These are phyloP conservation scores for Eutrema yunnanense DNA, from an alignment of 345 rosid species.

Conservation along the genomic window DNA sequence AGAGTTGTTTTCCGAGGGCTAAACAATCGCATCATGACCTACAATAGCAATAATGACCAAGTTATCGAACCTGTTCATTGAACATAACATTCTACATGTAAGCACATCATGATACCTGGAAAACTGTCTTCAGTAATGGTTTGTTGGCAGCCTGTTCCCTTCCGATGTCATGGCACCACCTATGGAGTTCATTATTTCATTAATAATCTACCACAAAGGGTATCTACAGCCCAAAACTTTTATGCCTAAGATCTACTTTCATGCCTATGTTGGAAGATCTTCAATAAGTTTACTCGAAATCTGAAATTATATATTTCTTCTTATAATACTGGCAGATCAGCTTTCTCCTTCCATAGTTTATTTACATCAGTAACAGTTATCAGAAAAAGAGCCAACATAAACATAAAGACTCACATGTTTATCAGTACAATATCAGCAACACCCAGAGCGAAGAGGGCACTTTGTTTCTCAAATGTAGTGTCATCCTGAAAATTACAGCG, in stretches of 20 bases:
- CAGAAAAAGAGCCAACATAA: not conserved
- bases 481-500: conserved; percentile 51
- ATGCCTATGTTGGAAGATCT: not conserved
- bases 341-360: not conserved
- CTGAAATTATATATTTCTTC: not conserved
- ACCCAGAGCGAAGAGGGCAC: conserved; percentile 64
- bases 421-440: conserved; percentile 72
- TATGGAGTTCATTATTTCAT: conserved; percentile 23
- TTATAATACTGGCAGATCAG: not conserved
- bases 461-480: conserved; percentile 75
- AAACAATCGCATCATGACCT: conserved; percentile 89
- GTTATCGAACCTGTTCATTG: conserved; percentile 3
- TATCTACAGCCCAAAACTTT: not conserved
- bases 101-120: conserved; percentile 48
- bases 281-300: not conserved
- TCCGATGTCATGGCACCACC: conserved; percentile 97
- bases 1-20: conserved; percentile 89
- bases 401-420: conserved; percentile 51
- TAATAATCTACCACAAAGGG: conserved; percentile 3
- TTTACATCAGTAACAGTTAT: not conserved
- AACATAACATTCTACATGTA: not conserved
- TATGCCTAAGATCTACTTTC: not conserved
- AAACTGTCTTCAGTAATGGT: conserved; percentile 85
- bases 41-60: conserved; percentile 6
- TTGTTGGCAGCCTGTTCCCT: conserved; percentile 91